Percentiles rank a stretch among this genome's conserved stretches.
Evolutionary conservation across 108 stramenopile species (phyloP).

Genomic region (Nitzschia sp.): DNA sequence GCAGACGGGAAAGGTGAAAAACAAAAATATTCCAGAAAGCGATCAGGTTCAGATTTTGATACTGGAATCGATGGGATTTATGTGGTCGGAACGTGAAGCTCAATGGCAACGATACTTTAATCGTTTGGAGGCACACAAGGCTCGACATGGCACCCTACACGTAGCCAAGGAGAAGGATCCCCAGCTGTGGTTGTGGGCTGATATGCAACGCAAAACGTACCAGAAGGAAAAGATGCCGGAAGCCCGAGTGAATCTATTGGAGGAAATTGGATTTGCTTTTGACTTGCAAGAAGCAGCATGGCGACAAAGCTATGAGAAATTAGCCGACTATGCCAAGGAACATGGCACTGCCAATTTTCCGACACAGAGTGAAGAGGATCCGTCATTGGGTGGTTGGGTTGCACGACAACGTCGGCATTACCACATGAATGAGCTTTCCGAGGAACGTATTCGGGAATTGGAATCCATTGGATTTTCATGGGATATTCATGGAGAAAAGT

Average conservation of each 20-base stretch:
- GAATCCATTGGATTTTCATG: conserved; percentile 28
- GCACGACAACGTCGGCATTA: conserved; percentile 49
- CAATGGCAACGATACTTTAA: conserved; percentile 33
- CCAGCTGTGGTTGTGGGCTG: conserved; percentile 27
- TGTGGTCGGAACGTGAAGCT: conserved; percentile 36
- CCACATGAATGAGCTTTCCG: not conserved
- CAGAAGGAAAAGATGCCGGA: conserved; percentile 21
- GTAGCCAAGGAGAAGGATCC: conserved; percentile 21
- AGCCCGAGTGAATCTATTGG: conserved; percentile 17
- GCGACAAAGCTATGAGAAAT: conserved; percentile 33
- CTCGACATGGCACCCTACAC: conserved; percentile 1
- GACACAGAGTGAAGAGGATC: conserved; percentile 27
- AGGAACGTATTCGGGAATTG: conserved; percentile 29
- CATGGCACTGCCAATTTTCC: conserved; percentile 60
- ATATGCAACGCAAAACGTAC: conserved; percentile 37
- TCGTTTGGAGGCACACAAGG: conserved; percentile 7
- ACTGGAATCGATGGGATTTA: conserved; percentile 38
- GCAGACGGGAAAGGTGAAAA: not conserved
- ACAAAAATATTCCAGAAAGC: not conserved
- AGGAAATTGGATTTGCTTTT: conserved; percentile 35
- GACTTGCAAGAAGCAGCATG: conserved; percentile 24
- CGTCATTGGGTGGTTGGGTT: conserved; percentile 56
- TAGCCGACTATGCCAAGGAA: conserved; percentile 32
- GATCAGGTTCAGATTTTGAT: conserved; percentile 7
- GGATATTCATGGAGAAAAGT: conserved; percentile 24